Percentiles rank a stretch among this genome's conserved stretches.
phyloP scores from a whole-genome alignment of 192 early-diverging fungal species.

The Coemansia sp. region DNA sequence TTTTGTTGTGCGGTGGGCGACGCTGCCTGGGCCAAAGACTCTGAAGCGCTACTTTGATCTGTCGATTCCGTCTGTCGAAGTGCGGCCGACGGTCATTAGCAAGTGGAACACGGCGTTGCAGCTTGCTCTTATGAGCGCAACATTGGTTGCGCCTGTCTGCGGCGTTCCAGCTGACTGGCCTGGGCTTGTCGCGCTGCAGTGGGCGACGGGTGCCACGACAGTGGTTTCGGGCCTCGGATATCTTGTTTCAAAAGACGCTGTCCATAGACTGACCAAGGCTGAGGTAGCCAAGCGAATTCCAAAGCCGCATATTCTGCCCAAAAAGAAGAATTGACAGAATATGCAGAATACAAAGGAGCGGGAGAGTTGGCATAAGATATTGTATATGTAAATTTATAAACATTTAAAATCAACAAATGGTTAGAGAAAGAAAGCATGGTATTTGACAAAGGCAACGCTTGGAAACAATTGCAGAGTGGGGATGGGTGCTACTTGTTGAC shows the following conservation, averaged over 20 bases:
- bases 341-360: not conserved
- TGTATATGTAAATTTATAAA: too few species aligned
- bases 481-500: not conserved
- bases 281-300: slow-evolving; percentile 48
- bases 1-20: slow-evolving; percentile 82
- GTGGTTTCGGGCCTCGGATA: slow-evolving; percentile 77
- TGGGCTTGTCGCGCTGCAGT: slow-evolving; percentile 62
- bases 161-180: slow-evolving; percentile 57
- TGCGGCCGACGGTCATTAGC: slow-evolving; percentile 81
- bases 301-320: slow-evolving; percentile 34
- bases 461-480: too few species aligned
- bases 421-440: not conserved
- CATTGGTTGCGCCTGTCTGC: slow-evolving; percentile 70
- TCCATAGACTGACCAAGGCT: slow-evolving; percentile 59
- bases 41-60: slow-evolving; percentile 81
- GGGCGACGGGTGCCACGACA: slow-evolving; percentile 63
- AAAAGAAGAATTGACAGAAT: slow-evolving; percentile 13
- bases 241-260: slow-evolving; percentile 68
- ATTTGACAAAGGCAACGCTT: too few species aligned
- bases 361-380: too few species aligned
- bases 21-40: slow-evolving; percentile 86
- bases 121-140: slow-evolving; percentile 72
- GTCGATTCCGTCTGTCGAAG: slow-evolving; percentile 86
- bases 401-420: too few species aligned
- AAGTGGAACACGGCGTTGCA: slow-evolving; percentile 91